Percentiles rank a stretch among this genome's conserved stretches.
These are phyloP conservation scores for Fomitopsis palustris DNA, from an alignment of 1,284 basidiomycete species.

Conservation along the genomic window DNA sequence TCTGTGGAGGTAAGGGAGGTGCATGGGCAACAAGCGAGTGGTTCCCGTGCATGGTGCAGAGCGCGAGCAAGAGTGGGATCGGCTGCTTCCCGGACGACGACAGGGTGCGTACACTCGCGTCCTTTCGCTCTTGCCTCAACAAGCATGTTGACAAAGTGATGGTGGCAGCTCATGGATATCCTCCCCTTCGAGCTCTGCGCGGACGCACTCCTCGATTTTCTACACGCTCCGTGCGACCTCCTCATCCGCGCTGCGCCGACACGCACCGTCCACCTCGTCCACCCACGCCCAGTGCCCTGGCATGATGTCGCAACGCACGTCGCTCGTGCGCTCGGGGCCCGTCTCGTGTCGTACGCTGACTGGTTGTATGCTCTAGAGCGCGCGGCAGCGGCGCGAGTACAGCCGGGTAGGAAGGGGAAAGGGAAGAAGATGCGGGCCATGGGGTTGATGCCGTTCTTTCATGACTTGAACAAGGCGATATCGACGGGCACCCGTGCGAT, in stretches of 20 bases:
- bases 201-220: conserved; percentile 14
- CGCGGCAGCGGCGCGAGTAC: not conserved
- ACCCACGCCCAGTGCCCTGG: conserved; percentile 24
- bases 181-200: conserved; percentile 22
- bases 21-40: conserved; percentile 33
- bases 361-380: conserved; percentile 20
- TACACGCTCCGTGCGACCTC: conserved; percentile 8
- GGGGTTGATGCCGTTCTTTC: not conserved
- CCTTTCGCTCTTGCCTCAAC: conserved; percentile 10
- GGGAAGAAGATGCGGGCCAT: not conserved
- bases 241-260: conserved; percentile 12
- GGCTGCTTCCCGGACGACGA: conserved; percentile 25
- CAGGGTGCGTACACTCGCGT: conserved; percentile 22
- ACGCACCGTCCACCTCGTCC: conserved; percentile 26
- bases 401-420: not conserved
- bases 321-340: conserved; percentile 14
- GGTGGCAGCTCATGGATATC: conserved; percentile 19
- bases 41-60: conserved; percentile 40
- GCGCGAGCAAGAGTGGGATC: conserved; percentile 19
- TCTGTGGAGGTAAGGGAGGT: conserved; percentile 36
- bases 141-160: not conserved
- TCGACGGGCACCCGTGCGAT: not conserved
- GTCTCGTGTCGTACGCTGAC: conserved; percentile 19
- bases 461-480: not conserved
- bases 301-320: conserved; percentile 15